phyloP scores from a whole-genome alignment of 1,284 basidiomycete genomes.

The Gymnopus androsaceus region DNA sequence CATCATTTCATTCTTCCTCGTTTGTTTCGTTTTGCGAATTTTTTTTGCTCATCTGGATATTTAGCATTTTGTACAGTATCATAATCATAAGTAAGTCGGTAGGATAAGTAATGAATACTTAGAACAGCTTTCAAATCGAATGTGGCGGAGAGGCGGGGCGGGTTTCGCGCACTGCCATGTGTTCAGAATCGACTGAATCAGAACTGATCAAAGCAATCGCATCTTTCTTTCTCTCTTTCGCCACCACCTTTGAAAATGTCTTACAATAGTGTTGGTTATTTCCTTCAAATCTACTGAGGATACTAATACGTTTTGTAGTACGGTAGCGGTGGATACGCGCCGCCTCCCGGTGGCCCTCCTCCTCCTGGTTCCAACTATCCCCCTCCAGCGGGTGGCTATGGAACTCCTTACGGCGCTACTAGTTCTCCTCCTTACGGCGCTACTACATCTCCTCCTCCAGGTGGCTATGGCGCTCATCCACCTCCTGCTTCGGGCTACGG shows the following conservation, averaged over 20 bases:
- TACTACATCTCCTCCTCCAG: conserved; percentile 16
- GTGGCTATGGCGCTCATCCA: conserved; percentile 26
- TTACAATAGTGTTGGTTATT: conserved; percentile 15
- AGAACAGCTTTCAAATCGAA: neutral
- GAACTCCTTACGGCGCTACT: conserved; percentile 22
- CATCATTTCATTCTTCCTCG: neutral
- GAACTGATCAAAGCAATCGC: neutral
- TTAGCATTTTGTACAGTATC: neutral
- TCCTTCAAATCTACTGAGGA: neutral
- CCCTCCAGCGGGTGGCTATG: conserved; percentile 24
- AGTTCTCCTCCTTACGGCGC: conserved; percentile 4
- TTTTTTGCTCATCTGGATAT: conserved; percentile 2
- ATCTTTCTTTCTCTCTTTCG: neutral
- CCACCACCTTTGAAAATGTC: conserved; percentile 13
- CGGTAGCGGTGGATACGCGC: conserved; percentile 25
- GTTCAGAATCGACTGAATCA: neutral
- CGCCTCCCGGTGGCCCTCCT: conserved; percentile 24
- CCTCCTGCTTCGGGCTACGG: no score
- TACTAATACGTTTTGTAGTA: conserved; percentile 1
- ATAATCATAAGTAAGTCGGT: no score
- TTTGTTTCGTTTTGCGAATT: neutral
- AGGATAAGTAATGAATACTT: no score
- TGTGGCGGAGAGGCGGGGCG: no score
- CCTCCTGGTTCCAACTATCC: conserved; percentile 17
- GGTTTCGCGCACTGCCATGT: neutral